phyloP scores from a whole-genome alignment of 163 green algal genomes.

The Chlorella variabilis region DNA sequence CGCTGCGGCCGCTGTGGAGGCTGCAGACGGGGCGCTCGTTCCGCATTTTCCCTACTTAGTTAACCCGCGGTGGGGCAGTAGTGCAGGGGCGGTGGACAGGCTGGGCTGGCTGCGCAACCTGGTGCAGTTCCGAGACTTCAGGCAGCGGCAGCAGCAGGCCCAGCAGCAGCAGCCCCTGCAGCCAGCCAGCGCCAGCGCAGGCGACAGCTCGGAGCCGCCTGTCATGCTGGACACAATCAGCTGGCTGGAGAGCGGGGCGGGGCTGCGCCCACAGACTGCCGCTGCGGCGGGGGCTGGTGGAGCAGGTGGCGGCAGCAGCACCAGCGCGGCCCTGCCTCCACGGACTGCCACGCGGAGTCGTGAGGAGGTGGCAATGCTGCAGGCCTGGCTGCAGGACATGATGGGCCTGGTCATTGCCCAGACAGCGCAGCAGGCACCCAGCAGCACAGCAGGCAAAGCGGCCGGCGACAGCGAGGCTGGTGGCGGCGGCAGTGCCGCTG shows the following conservation, averaged over 20 bases:
- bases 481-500: not conserved
- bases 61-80: not conserved
- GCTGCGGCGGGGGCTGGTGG: not conserved
- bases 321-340: not conserved
- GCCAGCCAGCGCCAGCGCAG: not conserved
- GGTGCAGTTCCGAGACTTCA: conserved; percentile 50
- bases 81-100: conserved; percentile 43
- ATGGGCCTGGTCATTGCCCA: conserved; percentile 39
- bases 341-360: not conserved
- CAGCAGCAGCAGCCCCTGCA: not conserved
- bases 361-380: conserved; percentile 51
- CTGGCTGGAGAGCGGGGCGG: conserved; percentile 8
- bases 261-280: not conserved
- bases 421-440: not conserved
- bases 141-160: no score
- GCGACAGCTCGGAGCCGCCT: not conserved
- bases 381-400: conserved; percentile 54
- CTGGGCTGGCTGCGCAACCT: conserved; percentile 54
- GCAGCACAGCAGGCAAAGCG: not conserved
- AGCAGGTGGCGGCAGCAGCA: not conserved
- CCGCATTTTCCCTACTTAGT: no score
- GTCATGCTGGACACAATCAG: not conserved
- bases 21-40: no score
- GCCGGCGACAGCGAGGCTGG: no score
- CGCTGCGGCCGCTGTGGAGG: not conserved